Evolutionary conservation across 306 rosid genomes (phyloP), one percentile per base, ranked within the genome.

Genomic region (Mucuna pruriens): DNA sequence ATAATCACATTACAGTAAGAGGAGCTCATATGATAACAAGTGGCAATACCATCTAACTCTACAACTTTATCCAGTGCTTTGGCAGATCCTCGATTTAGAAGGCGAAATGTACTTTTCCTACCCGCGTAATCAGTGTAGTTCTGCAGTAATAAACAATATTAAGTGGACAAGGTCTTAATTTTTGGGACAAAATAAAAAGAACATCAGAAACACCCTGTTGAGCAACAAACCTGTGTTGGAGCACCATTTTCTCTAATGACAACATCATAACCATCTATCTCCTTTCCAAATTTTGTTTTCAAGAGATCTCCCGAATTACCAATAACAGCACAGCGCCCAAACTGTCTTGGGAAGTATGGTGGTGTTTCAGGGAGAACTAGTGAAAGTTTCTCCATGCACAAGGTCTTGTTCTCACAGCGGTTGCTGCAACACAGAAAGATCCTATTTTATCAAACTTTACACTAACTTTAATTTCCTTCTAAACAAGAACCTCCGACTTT

Each of bases 201-300:
- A 49, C 40, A 60, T 44, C 58, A 74, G 38, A 62, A 82, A 75
- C 42, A 81, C 54, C 42, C 25, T 22, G 71, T 38, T 44, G 23
- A 71, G 77, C 17, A 69, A 74, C 72, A 71, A 75, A 96, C 99
- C 94, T 93, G 84, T 69, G 78, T 84, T 77, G 98, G 99, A 75
- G 97, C 99, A 83, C 98, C 98, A 82, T 96, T 96, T 92, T 96
- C 99, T 87, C 99, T 90, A 57, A 96, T 74, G 62, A 93, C 94
- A 80, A 76, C 99, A 78, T 96, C 97, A 81, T 89, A 92, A 63
- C 85, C 84, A 83, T 96, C 97, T 73, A 96, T 93, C 90, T 96
- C 97, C 80, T 86, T 85, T 75, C 99, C 99, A 88, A 92, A 93
- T 84, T 77, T 93, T 46, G 98, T 95, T 82, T 90, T 90, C 88